A percentile compares a stretch with the other conserved stretches of the same genome.
Conservation (phyloP, 345 rosid species). For the Aegle marmelos region DNA sequence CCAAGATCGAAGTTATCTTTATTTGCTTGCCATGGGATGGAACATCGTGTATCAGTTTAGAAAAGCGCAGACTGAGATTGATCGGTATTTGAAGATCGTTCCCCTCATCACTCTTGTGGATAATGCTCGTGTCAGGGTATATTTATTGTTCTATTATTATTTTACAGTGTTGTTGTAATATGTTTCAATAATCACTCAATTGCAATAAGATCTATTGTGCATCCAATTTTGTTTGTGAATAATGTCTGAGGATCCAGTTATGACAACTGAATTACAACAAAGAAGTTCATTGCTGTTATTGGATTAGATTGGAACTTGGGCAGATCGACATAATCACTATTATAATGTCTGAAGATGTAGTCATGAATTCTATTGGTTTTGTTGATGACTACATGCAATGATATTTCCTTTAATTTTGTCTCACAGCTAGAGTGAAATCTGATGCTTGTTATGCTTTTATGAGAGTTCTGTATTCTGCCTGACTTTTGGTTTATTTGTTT, state of each 20-base stretch:
- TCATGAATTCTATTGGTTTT: not conserved
- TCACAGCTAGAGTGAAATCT: not conserved
- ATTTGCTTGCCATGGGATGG: slow-evolving; percentile 99
- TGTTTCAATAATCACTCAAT: not conserved
- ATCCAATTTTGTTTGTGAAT: not conserved
- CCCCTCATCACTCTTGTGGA: slow-evolving; percentile 96
- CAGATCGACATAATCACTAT: not conserved
- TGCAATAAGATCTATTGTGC: not conserved
- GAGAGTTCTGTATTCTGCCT: not conserved
- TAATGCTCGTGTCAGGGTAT: slow-evolving; percentile 94
- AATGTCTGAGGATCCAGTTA: too few relatives aligned
- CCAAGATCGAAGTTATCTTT: slow-evolving; percentile 88
- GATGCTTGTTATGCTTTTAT: not conserved
- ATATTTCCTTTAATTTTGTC: not conserved
- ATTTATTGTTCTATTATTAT: slow-evolving; percentile 8
- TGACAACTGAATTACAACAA: not conserved
- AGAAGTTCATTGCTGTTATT: not conserved
- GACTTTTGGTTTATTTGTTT: not conserved
- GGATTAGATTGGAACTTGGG: not conserved
- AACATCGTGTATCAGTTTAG: slow-evolving; percentile 95
- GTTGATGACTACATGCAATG: not conserved
- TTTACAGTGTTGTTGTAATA: not conserved
- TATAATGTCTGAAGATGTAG: not conserved
- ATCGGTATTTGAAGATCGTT: slow-evolving; percentile 79
- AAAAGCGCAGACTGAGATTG: slow-evolving; percentile 94